Evolutionary conservation across 2,329 filamentous ascomycete genomes (phyloP), one percentile per base, ranked within the genome.

Genomic region (Colletotrichum lindemuthianum): DNA sequence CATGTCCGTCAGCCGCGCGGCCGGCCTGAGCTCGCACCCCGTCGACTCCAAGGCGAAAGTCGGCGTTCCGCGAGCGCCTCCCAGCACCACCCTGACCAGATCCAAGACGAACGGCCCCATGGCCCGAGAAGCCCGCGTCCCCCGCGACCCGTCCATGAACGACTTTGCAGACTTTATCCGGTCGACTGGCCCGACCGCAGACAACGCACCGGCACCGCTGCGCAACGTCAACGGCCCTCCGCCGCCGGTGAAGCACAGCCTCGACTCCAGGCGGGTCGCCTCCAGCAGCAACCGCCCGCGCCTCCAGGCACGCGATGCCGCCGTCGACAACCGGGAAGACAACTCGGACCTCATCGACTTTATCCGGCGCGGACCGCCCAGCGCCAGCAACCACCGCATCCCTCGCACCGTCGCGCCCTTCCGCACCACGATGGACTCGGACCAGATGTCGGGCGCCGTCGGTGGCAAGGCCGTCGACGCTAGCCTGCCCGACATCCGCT

Each of bases 291-390:
- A 75, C 66, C 81, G 84, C 61, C 81, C 79, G 50, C 87, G 86
- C 64, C 83, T 91, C 51, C 86, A 91, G 75, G 89, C 95, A 63
- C 90, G 93, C 52, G 89, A 93, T 66, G 87, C 92, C 41, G 82
- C 84, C 45, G 84, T 88, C 13, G 84, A 88, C 53, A 81, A 80
- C 61, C 84, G 82, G 55, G 87, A 88, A 54, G 89, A 90, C 68
- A 96, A 90, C 60, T 91, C 92, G 11, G 96, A 97, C 66, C 81
- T 99, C 63, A 97, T 97, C 69, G 94, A 98, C 74, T 98, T 99
- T 75, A 96, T 99, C 69, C 90, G 94, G 49, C 90, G 92, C 73
- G 95, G 94, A 1, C 93, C 93, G 3, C 90, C 92, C 0, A 84
- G 80, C 66, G 74, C 80, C 48, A 79, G 81, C 39, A 86, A 86